Evolutionary conservation across 768 basidiomycete genomes (phyloP).

Genomic region (Podaxis mareebaensis): DNA sequence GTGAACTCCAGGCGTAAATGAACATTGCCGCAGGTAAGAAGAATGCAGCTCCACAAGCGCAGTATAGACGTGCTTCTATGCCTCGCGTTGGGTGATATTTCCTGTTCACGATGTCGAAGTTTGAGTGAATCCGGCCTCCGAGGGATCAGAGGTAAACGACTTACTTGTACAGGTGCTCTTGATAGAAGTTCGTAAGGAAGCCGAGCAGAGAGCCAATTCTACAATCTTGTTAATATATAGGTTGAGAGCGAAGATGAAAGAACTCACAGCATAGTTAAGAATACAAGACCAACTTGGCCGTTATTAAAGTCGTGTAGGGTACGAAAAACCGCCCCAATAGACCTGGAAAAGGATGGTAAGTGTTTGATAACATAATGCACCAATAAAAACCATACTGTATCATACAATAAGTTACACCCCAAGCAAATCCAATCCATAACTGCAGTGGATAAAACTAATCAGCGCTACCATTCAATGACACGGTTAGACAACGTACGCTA

Average conservation of each 20-base stretch:
- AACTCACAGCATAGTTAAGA: constrained; percentile 55
- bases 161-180: constrained; percentile 52
- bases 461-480: background rate
- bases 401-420: constrained; percentile 75
- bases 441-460: constrained; percentile 24
- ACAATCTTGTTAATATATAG: background rate
- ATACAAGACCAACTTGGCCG: constrained; percentile 61
- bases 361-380: background rate
- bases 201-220: constrained; percentile 60
- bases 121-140: background rate
- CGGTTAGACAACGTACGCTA: constrained; percentile 52
- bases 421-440: constrained; percentile 74
- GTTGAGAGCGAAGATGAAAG: background rate
- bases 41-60: constrained; percentile 53
- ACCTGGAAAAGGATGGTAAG: background rate
- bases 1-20: constrained; percentile 75
- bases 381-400: constrained; percentile 44
- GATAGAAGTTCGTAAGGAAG: constrained; percentile 44
- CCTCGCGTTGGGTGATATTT: constrained; percentile 35
- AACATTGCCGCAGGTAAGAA: constrained; percentile 62
- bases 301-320: constrained; percentile 59
- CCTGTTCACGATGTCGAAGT: constrained; percentile 22
- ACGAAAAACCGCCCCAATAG: constrained; percentile 41
- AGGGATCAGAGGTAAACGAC: constrained; percentile 14
- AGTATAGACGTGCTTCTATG: constrained; percentile 62